Base-by-base conservation (phyloP, 768 basidiomycete genomes). In the Phylloporus sp. region DNA sequence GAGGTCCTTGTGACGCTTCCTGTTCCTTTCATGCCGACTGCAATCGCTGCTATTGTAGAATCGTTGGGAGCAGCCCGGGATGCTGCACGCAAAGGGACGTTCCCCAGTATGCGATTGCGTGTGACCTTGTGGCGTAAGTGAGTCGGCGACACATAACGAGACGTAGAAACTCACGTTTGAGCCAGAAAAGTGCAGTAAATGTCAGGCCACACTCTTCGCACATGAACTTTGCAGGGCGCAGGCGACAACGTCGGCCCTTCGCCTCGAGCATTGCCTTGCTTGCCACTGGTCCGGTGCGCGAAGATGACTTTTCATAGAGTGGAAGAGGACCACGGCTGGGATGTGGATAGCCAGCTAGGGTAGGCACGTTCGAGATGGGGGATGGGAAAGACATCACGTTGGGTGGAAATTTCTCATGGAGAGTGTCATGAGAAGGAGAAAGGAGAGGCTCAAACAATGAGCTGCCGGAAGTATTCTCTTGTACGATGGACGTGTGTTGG, bases 21-120 rank as follows among this genome's bases (percentile, higher is more conserved):
- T 57, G 59, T 67, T 70, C 49, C 55, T 69, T 53, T 69, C 67
- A 10, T 69, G 67, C 40, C 67, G 67, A 38, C 63, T 69, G 50
- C 67, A 70, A 20, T 69, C 67, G 11, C 67, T 70, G 36, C 54
- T 67, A 49, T 69, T 69, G 52, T 41, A 69, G 45, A 69, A 69
- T 15, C 55, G 57, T 34, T 69, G 67, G 0, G 1, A 6, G 49
- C 67, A 69, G 2, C 69, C 69, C 6, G 56, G 43, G 28, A 70
- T 44, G 4, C 31, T 4, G 58, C 67, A 69, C 1, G 1, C 20
- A 53, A 59, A 69, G 1, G 63, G 69, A 2, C 59, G 59, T 20
- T 59, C 53, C 15, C 67, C 67, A 15, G 55, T 59, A 32, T 69
- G 67, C 0, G 67, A 69, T 28, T 67, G 69, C 7, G 0, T 3